Percentiles rank a stretch among this genome's conserved stretches.
Conservation (phyloP, 108 stramenopile species). For the Cylindrotheca closterium region DNA sequence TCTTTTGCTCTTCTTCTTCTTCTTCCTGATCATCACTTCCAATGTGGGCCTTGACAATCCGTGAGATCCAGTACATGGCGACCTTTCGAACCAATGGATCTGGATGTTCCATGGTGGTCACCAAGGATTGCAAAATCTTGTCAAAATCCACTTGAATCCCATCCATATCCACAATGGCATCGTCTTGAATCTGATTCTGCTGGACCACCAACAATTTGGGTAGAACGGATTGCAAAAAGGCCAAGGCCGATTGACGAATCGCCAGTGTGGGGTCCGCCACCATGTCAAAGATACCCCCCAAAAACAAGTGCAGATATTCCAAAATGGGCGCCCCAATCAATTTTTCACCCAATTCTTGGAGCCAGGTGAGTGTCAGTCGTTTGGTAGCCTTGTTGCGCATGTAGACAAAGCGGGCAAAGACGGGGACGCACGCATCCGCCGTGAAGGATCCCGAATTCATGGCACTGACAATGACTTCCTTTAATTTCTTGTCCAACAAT, state of each 20-base stretch:
- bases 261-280: constrained; percentile 77
- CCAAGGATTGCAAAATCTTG: constrained; percentile 80
- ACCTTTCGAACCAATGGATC: constrained; percentile 91
- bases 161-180: constrained; percentile 67
- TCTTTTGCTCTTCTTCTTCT: background rate
- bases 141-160: constrained; percentile 78
- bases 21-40: constrained; percentile 11
- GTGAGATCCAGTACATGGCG: constrained; percentile 89
- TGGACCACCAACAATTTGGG: constrained; percentile 69
- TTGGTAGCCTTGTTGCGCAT: constrained; percentile 89
- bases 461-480: constrained; percentile 81
- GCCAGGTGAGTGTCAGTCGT: constrained; percentile 80
- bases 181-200: constrained; percentile 40
- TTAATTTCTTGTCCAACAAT: constrained; percentile 78
- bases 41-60: constrained; percentile 87
- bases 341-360: constrained; percentile 79
- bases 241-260: constrained; percentile 82
- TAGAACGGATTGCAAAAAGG: constrained; percentile 78
- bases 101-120: constrained; percentile 87
- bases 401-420: constrained; percentile 86
- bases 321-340: constrained; percentile 83
- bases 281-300: constrained; percentile 87
- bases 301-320: constrained; percentile 79
- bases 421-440: constrained; percentile 81
- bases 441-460: constrained; percentile 78